Evolutionary conservation across 73 alveolate species (phyloP), one percentile per base, ranked within the genome.

Genomic region (Loxodes magnus): DNA sequence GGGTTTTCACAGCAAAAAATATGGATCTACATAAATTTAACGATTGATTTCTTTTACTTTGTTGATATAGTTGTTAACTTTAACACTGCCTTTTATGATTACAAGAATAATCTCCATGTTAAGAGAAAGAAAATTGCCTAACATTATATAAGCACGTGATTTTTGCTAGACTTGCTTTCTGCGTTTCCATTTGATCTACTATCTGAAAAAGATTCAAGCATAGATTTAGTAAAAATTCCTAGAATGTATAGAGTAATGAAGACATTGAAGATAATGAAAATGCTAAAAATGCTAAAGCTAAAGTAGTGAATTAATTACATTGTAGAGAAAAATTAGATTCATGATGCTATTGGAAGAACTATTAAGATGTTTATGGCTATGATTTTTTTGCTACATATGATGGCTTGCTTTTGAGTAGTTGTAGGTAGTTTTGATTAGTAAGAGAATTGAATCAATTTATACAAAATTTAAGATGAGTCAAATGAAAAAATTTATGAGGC

Each of bases 1-100:
- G n/a, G n/a, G n/a, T n/a, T n/a, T n/a, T n/a, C n/a, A n/a, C n/a
- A n/a, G n/a, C n/a, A n/a, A n/a, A n/a, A 39, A 17, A 50, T 39
- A 10, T 41, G 54, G 2, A 44, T 22, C 2, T 4, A 3, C 0
- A 4, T 58, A 34, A 74, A 67, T 5, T 34, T 67, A 7, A 29
- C 48, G 14, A 4, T 67, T 12, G 82, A 67, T 35, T 23, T 37
- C 69, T 30, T 76, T 25, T 79, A 67, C 65, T 29, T 59, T 17
- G 52, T 54, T n/a, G 87, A 79, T 38, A 37, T 79, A 7, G 19
- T 74, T n/a, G 36, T 79, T 25, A 56, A 79, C 55, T 74, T 79
- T 35, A 52, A 65, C 9, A 74, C 82, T 14, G 88, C 93, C 10
- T 79, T 51, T 57, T 79, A 67, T 39, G 79, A 69, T 46, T 33